These are phyloP conservation scores for Akanthomyces lecanii DNA, from an alignment of 2,329 filamentous ascomycete species.

Conservation along the genomic window DNA sequence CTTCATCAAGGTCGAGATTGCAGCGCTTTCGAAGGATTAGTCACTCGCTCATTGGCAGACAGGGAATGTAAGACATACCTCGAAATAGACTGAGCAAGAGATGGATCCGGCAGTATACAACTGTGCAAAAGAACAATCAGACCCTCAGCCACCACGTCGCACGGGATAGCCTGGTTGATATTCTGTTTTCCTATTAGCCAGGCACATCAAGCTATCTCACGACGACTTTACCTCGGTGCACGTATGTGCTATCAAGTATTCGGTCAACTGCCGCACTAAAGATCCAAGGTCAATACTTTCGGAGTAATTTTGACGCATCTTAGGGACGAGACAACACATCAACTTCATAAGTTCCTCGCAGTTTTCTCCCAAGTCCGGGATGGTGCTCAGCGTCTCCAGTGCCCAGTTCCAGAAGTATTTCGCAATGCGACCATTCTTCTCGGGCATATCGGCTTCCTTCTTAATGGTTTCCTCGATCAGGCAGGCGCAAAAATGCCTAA, in stretches of 20 bases:
- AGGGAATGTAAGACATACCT: slow-evolving; percentile 21
- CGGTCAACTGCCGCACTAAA: slow-evolving; percentile 29
- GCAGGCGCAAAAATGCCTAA: slow-evolving; percentile 30
- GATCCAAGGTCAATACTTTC: slow-evolving; percentile 29
- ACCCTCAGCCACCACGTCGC: slow-evolving; percentile 29
- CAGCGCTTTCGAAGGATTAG: slow-evolving; percentile 23
- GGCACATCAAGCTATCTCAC: neutral
- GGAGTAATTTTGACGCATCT: slow-evolving; percentile 25
- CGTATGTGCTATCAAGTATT: slow-evolving; percentile 27
- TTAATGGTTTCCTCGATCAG: slow-evolving; percentile 30
- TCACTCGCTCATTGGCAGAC: slow-evolving; percentile 13
- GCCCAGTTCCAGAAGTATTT: slow-evolving; percentile 31
- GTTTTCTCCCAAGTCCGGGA: slow-evolving; percentile 28
- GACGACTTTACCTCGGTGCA: slow-evolving; percentile 35
- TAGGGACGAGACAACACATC: slow-evolving; percentile 37
- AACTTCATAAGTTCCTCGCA: slow-evolving; percentile 46
- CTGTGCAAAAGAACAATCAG: slow-evolving; percentile 28
- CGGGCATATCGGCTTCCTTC: neutral
- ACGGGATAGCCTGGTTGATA: slow-evolving; percentile 25
- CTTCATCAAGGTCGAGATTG: slow-evolving; percentile 48
- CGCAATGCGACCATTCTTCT: slow-evolving; percentile 19
- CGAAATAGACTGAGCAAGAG: slow-evolving; percentile 25
- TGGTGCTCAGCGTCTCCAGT: slow-evolving; percentile 32
- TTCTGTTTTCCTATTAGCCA: slow-evolving; percentile 19
- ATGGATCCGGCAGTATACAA: slow-evolving; percentile 29